Evolutionary conservation across 768 basidiomycete genomes (phyloP).

Genomic region (Clitopilus passeckerianus): DNA sequence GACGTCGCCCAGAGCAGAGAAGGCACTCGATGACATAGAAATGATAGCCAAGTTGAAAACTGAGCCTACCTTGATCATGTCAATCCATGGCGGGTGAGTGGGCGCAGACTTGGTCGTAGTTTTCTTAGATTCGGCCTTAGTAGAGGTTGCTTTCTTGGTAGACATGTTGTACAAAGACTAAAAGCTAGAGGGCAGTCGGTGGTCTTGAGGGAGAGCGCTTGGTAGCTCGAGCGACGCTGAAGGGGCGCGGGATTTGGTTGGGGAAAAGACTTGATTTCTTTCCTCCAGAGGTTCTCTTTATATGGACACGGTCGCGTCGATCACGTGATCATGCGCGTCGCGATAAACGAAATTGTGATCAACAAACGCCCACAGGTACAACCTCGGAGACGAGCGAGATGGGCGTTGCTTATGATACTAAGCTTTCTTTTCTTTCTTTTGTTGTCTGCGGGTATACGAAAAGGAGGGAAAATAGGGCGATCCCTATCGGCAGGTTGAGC

Average conservation of each 20-base stretch:
- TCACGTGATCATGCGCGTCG: conserved; percentile 31
- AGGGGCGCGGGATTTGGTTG: conserved; percentile 13
- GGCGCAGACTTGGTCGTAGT: conserved; percentile 35
- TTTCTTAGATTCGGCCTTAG: conserved; percentile 40
- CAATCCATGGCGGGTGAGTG: conserved; percentile 58
- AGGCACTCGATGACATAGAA: too few relatives aligned
- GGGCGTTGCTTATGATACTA: neutral
- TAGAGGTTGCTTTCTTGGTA: conserved; percentile 28
- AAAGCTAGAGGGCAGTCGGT: conserved; percentile 6
- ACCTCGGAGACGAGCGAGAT: neutral
- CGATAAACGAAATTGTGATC: conserved; percentile 34
- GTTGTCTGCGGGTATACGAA: neutral
- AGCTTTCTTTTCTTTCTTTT: neutral
- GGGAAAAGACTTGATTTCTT: conserved; percentile 35
- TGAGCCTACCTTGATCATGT: conserved; percentile 73
- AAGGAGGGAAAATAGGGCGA: too few relatives aligned
- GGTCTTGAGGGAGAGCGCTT: conserved; percentile 12
- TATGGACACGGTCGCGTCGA: conserved; percentile 39
- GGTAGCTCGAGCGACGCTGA: conserved; percentile 11
- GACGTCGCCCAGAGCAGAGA: conserved; percentile 16
- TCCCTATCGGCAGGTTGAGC: too few relatives aligned
- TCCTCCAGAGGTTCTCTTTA: conserved; percentile 32
- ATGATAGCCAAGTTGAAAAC: too few relatives aligned
- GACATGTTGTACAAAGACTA: conserved; percentile 22
- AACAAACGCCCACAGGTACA: conserved; percentile 1